Evolutionary conservation across 441 rosid genomes (phyloP).

Genomic region (Euphorbia schlechtendalii): DNA sequence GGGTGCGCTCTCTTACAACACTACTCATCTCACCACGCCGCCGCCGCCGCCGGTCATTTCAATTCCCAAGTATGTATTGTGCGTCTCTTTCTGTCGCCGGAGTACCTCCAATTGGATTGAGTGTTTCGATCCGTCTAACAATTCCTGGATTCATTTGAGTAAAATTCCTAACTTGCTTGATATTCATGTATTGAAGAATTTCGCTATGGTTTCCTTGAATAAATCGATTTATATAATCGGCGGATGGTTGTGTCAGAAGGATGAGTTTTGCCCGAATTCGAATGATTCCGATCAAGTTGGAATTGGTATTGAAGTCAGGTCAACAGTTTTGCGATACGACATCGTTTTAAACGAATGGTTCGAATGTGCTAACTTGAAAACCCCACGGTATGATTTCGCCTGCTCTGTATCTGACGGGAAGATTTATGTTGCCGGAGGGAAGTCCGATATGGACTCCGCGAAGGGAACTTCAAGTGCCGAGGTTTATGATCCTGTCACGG

Average conservation of each 20-base stretch:
- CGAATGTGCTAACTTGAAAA: constrained; percentile 22
- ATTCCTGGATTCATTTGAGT: constrained; percentile 35
- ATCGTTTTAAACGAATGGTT: constrained; percentile 26
- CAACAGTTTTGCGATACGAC: constrained; percentile 27
- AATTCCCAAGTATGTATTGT: constrained; percentile 14
- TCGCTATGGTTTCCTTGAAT: constrained; percentile 26
- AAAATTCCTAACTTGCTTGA: constrained; percentile 24
- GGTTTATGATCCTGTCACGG: constrained; percentile 28
- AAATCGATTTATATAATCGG: constrained; percentile 40
- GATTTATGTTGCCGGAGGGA: constrained; percentile 46
- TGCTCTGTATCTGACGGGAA: constrained; percentile 25
- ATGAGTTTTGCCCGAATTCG: too few relatives aligned
- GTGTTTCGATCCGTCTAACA: constrained; percentile 28
- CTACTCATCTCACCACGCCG: neutral
- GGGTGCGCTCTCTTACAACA: neutral
- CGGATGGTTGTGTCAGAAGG: constrained; percentile 28
- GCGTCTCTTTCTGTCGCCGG: constrained; percentile 30
- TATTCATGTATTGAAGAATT: constrained; percentile 30
- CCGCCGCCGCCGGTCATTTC: constrained; percentile 2
- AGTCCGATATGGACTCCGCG: constrained; percentile 22
- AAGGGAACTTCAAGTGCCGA: constrained; percentile 35
- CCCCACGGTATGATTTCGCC: constrained; percentile 40
- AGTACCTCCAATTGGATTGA: constrained; percentile 37
- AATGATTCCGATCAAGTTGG: constrained; percentile 13
- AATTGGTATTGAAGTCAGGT: too few relatives aligned